These are phyloP conservation scores for Trichophyton equinum DNA, from an alignment of 2,329 filamentous ascomycete genomes.

Conservation along the genomic window DNA sequence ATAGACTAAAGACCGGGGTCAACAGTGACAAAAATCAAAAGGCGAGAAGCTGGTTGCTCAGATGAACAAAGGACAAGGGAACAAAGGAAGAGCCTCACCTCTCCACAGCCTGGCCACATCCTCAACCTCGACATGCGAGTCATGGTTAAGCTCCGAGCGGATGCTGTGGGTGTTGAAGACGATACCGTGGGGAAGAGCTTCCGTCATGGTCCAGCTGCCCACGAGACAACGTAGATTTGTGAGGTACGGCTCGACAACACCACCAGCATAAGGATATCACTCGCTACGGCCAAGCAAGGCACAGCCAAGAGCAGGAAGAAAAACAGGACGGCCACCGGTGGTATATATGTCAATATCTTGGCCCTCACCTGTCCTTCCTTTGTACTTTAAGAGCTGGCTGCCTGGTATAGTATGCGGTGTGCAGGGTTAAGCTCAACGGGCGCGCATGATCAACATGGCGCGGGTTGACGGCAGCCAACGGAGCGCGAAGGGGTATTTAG, in stretches of 20 bases:
- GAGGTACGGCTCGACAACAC: not conserved
- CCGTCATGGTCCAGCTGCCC: conserved; percentile 22
- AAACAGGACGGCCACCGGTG: not conserved
- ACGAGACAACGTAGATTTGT: not conserved
- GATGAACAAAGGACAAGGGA: no score
- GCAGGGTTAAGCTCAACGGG: conserved; percentile 2
- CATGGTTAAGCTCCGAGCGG: conserved; percentile 26
- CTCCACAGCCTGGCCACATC: conserved; percentile 38
- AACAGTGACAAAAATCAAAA: conserved; percentile 5
- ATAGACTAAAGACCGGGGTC: conserved; percentile 29
- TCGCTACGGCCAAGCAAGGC: not conserved
- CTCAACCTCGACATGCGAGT: conserved; percentile 27
- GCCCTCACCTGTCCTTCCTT: not conserved
- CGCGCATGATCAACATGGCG: conserved; percentile 5
- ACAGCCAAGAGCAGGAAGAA: not conserved
- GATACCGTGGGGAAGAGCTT: conserved; percentile 30
- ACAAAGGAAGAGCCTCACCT: conserved; percentile 26
- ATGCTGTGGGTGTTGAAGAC: conserved; percentile 26
- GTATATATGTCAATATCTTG: not conserved
- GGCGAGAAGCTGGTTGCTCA: conserved; percentile 1
- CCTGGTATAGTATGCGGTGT: not conserved
- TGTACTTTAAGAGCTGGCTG: not conserved
- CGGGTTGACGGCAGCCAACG: conserved; percentile 5
- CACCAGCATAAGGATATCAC: conserved; percentile 1
- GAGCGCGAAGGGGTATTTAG: conserved; percentile 4